Conservation (phyloP, 2,329 filamentous ascomycete genomes). For the Cladosporium sp. region DNA sequence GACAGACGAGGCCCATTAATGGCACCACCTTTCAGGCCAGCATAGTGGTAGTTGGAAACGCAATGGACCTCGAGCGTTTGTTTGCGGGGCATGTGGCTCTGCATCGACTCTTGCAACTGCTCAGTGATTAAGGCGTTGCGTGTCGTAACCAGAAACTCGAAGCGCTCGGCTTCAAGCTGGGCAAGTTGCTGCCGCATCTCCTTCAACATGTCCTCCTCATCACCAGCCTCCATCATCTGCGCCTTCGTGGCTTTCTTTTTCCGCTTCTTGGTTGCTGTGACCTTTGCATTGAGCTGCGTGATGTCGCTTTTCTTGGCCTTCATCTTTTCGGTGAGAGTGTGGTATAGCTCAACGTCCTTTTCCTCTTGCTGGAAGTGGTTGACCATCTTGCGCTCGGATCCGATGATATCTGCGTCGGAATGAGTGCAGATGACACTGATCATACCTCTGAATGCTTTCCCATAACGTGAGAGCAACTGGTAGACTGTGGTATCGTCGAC, state of each 20-base stretch:
- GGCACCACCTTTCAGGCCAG: slow-evolving; percentile 23
- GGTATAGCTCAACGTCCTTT: slow-evolving; percentile 2
- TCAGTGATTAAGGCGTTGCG: slow-evolving; percentile 25
- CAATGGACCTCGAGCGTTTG: slow-evolving; percentile 23
- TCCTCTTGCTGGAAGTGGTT: slow-evolving; percentile 21
- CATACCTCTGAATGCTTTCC: slow-evolving; percentile 25
- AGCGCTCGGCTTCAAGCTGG: slow-evolving; percentile 11
- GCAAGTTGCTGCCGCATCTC: background rate
- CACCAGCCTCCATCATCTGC: slow-evolving; percentile 9
- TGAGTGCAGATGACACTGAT: slow-evolving; percentile 30
- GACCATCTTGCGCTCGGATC: slow-evolving; percentile 20
- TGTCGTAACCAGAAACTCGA: slow-evolving; percentile 24
- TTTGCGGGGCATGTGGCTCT: slow-evolving; percentile 22
- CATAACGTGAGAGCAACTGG: slow-evolving; percentile 27
- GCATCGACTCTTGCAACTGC: slow-evolving; percentile 17
- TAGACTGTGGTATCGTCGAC: slow-evolving; percentile 26
- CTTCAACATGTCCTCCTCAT: slow-evolving; percentile 18
- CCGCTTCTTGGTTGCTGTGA: slow-evolving; percentile 15
- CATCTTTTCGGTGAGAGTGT: background rate
- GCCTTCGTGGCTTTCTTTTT: slow-evolving; percentile 21
- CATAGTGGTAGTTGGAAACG: slow-evolving; percentile 35
- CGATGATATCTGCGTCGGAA: slow-evolving; percentile 25
- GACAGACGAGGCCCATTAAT: slow-evolving; percentile 10
- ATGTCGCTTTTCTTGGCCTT: slow-evolving; percentile 16
- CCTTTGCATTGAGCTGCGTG: slow-evolving; percentile 13